Evolutionary conservation across 305 asterid species (phyloP), one percentile per base, ranked within the genome.

Genomic region (Solanum hybrid): DNA sequence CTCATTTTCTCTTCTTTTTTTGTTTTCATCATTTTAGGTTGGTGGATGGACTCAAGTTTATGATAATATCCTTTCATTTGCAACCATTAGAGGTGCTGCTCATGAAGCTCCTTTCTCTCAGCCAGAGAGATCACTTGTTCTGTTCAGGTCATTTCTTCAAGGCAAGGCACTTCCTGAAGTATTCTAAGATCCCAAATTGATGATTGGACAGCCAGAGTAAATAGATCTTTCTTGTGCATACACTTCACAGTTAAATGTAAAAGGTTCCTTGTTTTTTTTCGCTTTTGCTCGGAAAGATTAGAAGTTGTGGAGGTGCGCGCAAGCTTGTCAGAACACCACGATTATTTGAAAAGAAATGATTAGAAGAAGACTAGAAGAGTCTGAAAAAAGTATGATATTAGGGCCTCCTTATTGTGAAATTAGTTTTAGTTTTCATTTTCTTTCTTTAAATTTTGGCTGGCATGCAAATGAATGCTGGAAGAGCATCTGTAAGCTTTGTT

Each of bases 41-140:
- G 98, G 97, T 89, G 98, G 98, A 24, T 95, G 96, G 96, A 91
- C 91, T 15, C 93, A 94, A 2, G 97, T 94, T 88, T 95, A 95
- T 88, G 98, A 96, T n/a, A 95, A 94, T 85, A 10, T 94, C 89
- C 88, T 95, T 51, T 94, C 97, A 0, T 95, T 95, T 82, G 96
- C 96, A 0, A 95, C 98, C 2, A 93, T 95, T 14, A 92, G 98
- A 92, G 98, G 98, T 32, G 98, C 98, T 24, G 94, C 98, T 77
- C 98, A 95, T 91, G 94, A 95, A 97, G 98, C 93, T 13, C 98
- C 98, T 0, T 94, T 92, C 88, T 93, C 98, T 34, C 98, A 95
- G 94, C 98, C 97, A 4, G 90, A 94, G 3, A 94, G 98, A 90
- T 97, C 98, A 89, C 93, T 95, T 88, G 96, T 94, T 92, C 89